Percentiles rank a stretch among this genome's conserved stretches.
Evolutionary conservation across 192 early-diverging fungal species (phyloP).

Genomic region (Rhizophagus prolifer): DNA sequence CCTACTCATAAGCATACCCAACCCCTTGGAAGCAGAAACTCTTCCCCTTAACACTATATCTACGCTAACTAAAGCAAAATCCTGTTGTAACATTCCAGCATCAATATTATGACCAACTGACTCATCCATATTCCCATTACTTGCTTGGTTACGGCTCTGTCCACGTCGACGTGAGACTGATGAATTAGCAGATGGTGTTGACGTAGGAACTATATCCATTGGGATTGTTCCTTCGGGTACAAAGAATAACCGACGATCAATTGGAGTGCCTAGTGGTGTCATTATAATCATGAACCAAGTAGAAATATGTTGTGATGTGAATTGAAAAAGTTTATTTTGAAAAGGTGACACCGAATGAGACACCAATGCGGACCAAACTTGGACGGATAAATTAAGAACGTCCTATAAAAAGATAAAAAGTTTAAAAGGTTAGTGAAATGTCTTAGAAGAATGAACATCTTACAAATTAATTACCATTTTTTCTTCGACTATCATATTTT

Average conservation of each 20-base stretch:
- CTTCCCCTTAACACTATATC: constrained; percentile 83
- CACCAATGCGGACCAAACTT: constrained; percentile 62
- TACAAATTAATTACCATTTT: constrained; percentile 32
- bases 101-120: constrained; percentile 71
- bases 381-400: constrained; percentile 56
- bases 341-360: constrained; percentile 12
- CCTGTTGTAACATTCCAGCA: constrained; percentile 87
- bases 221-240: constrained; percentile 30
- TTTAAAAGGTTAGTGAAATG: background rate
- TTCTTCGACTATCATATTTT: constrained; percentile 93
- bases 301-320: constrained; percentile 38
- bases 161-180: constrained; percentile 5
- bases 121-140: background rate
- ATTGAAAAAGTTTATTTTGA: constrained; percentile 26
- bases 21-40: constrained; percentile 68
- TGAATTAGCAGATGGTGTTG: background rate
- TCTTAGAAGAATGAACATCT: background rate
- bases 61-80: constrained; percentile 75
- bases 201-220: constrained; percentile 21
- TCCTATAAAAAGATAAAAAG: constrained; percentile 33
- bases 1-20: constrained; percentile 70
- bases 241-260: constrained; percentile 58
- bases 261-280: constrained; percentile 84
- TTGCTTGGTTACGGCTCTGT: constrained; percentile 20
- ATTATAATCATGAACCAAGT: constrained; percentile 71